Evolutionary conservation across 1,139 yeast species (phyloP).

Genomic region (Magnusiomyces sp.): DNA sequence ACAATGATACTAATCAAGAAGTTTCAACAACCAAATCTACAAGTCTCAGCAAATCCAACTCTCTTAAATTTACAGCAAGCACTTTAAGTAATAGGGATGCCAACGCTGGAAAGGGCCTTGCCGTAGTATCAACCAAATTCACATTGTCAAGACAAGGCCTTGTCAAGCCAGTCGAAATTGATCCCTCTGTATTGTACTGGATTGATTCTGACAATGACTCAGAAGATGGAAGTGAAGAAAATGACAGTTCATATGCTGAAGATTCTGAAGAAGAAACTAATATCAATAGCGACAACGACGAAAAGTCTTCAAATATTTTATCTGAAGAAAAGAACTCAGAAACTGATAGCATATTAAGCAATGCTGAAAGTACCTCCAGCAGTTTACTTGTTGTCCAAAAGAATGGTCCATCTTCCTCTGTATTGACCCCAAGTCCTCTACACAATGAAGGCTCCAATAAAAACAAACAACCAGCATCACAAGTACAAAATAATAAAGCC

Average conservation of each 20-base stretch:
- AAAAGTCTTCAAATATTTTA: neutral
- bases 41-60: neutral
- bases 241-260: slow-evolving; percentile 2
- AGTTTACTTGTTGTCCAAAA: too few relatives aligned
- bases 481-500: too few relatives aligned
- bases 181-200: slow-evolving; percentile 27
- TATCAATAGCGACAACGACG: neutral
- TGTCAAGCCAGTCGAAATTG: slow-evolving; percentile 12
- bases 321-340: neutral
- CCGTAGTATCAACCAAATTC: neutral
- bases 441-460: too few relatives aligned
- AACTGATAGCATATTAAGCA: too few relatives aligned
- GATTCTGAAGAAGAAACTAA: neutral
- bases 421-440: too few relatives aligned
- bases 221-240: slow-evolving; percentile 9
- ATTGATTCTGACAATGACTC: slow-evolving; percentile 19
- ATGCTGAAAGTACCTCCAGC: too few relatives aligned
- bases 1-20: neutral
- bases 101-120: neutral
- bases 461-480: too few relatives aligned
- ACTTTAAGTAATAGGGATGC: neutral
- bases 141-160: slow-evolving; percentile 9
- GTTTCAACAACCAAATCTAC: neutral
- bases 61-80: neutral
- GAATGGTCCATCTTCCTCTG: too few relatives aligned